These are phyloP conservation scores for Skeletonema menzelii DNA, from an alignment of 108 stramenopile genomes.

Conservation along the genomic window DNA sequence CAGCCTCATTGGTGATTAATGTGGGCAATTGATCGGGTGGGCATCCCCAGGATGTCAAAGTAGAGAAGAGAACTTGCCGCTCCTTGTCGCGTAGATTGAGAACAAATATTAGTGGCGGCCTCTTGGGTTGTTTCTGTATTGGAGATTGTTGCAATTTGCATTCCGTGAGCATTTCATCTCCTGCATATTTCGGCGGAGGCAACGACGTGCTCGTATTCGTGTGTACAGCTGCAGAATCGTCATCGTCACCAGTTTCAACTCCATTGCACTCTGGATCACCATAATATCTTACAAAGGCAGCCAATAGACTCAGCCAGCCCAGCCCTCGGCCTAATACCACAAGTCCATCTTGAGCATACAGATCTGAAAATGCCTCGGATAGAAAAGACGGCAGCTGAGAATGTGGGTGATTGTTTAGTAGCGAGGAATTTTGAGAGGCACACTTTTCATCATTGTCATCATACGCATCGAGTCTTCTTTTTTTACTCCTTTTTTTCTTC, in stretches of 20 bases:
- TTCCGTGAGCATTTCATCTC: not conserved
- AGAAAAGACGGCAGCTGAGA: constrained; percentile 73
- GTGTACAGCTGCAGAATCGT: not conserved
- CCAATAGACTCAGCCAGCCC: constrained; percentile 73
- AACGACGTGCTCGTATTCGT: not conserved
- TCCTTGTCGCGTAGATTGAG: constrained; percentile 75
- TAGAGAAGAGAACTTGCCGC: constrained; percentile 54
- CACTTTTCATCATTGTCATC: not conserved
- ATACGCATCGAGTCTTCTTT: not conserved
- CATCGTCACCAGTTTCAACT: constrained; percentile 11
- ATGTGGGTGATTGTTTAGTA: constrained; percentile 29
- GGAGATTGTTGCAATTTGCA: not conserved
- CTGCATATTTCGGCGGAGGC: not conserved
- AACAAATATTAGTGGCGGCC: constrained; percentile 72
- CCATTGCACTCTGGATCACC: constrained; percentile 45
- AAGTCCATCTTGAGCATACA: constrained; percentile 91
- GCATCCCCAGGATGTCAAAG: constrained; percentile 75
- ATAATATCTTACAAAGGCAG: constrained; percentile 80
- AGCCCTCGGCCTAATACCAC: constrained; percentile 90
- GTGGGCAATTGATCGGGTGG: constrained; percentile 67
- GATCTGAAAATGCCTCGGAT: constrained; percentile 87
- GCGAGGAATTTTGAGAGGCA: not conserved
- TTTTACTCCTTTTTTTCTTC: not conserved
- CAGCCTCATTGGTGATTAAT: constrained; percentile 78
- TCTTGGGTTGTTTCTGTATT: constrained; percentile 5